These are phyloP conservation scores for Conringia planisiliqua DNA, from an alignment of 345 rosid species.

Conservation along the genomic window DNA sequence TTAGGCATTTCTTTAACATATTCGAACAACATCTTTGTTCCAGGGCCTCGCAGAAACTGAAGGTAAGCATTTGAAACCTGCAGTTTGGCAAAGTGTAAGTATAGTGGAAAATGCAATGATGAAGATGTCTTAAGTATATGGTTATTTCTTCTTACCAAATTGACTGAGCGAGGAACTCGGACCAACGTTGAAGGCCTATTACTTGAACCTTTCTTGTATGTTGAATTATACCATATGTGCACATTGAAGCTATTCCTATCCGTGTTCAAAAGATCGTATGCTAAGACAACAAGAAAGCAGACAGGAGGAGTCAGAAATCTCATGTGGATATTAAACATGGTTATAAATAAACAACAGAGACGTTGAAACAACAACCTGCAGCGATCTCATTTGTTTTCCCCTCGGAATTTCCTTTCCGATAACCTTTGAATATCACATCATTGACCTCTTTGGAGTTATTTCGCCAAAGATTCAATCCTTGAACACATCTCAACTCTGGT, in stretches of 20 bases:
- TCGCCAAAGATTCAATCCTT: slow-evolving; percentile 63
- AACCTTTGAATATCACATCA: slow-evolving; percentile 70
- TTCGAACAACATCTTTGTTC: slow-evolving; percentile 54
- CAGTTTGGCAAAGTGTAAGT: slow-evolving; percentile 34
- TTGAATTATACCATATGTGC: slow-evolving; percentile 83
- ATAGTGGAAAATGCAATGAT: background rate
- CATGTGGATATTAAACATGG: background rate
- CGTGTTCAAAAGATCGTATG: slow-evolving; percentile 84
- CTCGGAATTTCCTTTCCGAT: slow-evolving; percentile 58
- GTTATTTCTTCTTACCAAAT: slow-evolving; percentile 55
- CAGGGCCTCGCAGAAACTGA: slow-evolving; percentile 53
- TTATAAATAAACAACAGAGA: slow-evolving; percentile 9
- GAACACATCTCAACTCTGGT: slow-evolving; percentile 25
- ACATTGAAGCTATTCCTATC: slow-evolving; percentile 52
- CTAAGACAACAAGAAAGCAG: slow-evolving; percentile 43
- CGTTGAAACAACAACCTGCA: slow-evolving; percentile 53
- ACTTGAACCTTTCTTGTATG: slow-evolving; percentile 36
- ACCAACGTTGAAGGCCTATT: slow-evolving; percentile 29
- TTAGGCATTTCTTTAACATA: slow-evolving; percentile 87
- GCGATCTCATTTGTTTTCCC: slow-evolving; percentile 62
- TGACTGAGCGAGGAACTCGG: slow-evolving; percentile 70
- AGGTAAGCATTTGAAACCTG: slow-evolving; percentile 89
- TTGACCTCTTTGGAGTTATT: slow-evolving; percentile 64
- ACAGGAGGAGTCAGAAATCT: slow-evolving; percentile 15
- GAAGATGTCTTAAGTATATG: slow-evolving; percentile 1